Evolutionary conservation across 768 basidiomycete genomes (phyloP).

Genomic region (Cystobasidium tubakii): DNA sequence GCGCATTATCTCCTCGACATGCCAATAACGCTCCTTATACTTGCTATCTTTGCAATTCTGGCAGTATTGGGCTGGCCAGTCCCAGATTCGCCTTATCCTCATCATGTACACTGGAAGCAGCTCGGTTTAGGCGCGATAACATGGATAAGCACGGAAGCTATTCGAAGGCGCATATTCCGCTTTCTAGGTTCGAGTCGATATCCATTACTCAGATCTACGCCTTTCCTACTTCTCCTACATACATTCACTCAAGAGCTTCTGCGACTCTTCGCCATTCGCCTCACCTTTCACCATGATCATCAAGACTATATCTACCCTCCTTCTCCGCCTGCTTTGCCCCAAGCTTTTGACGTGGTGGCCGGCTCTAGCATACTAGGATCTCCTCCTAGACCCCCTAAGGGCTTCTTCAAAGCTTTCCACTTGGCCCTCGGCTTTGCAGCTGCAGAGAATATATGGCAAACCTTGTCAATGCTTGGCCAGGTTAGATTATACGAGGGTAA

Average conservation of each 20-base stretch:
- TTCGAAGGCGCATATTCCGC: slow-evolving; percentile 40
- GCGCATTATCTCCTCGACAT: slow-evolving; percentile 41
- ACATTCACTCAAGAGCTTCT: slow-evolving; percentile 41
- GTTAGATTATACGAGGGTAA: slow-evolving; percentile 23
- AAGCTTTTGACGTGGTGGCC: background rate
- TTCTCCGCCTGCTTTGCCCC: background rate
- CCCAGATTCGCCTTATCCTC: slow-evolving; percentile 13
- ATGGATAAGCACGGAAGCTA: slow-evolving; percentile 42
- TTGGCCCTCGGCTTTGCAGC: slow-evolving; percentile 42
- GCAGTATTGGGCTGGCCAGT: slow-evolving; percentile 33
- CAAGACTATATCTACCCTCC: background rate
- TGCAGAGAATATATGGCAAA: slow-evolving; percentile 42
- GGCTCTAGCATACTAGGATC: background rate
- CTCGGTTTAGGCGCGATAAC: slow-evolving; percentile 38
- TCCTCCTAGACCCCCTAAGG: slow-evolving; percentile 41
- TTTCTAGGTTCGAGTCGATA: slow-evolving; percentile 12
- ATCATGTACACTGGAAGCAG: slow-evolving; percentile 34
- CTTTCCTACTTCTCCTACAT: slow-evolving; percentile 39
- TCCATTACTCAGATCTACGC: background rate
- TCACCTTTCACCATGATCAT: slow-evolving; percentile 37
- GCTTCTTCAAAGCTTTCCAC: slow-evolving; percentile 44
- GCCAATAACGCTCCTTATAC: slow-evolving; percentile 39
- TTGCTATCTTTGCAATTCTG: slow-evolving; percentile 36
- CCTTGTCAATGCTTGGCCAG: slow-evolving; percentile 10
- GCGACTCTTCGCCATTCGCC: slow-evolving; percentile 40